phyloP scores from a whole-genome alignment of 2,329 filamentous ascomycete genomes.

The Fusarium hainanense region DNA sequence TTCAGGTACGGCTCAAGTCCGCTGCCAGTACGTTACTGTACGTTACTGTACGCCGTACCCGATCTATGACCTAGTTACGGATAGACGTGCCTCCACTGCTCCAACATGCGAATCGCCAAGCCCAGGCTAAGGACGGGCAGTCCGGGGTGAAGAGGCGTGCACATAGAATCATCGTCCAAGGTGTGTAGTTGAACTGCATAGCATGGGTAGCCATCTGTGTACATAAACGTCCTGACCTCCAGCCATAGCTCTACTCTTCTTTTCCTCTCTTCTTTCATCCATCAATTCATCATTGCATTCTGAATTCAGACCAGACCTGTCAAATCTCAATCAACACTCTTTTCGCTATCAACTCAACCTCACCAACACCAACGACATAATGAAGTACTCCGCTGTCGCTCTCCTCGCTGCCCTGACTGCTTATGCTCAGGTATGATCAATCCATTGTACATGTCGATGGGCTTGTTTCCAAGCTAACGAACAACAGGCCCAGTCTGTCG shows the following conservation, averaged over 20 bases:
- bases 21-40: not conserved
- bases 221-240: slow-evolving; percentile 39
- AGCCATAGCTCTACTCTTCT: not conserved
- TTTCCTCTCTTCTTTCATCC: not conserved
- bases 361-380: slow-evolving; percentile 40
- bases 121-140: slow-evolving; percentile 24
- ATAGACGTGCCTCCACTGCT: slow-evolving; percentile 18
- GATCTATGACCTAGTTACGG: slow-evolving; percentile 34
- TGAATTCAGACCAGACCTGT: slow-evolving; percentile 13
- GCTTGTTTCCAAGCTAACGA: slow-evolving; percentile 1
- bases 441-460: no score
- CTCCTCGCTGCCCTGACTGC: slow-evolving; percentile 49
- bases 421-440: slow-evolving; percentile 32
- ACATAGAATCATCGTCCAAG: slow-evolving; percentile 22
- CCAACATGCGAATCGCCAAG: slow-evolving; percentile 33
- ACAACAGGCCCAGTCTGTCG: slow-evolving; percentile 26
- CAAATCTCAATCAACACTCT: slow-evolving; percentile 14
- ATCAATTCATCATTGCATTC: slow-evolving; percentile 21
- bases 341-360: slow-evolving; percentile 4
- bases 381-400: slow-evolving; percentile 54
- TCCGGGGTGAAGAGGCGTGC: slow-evolving; percentile 33
- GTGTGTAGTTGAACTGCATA: slow-evolving; percentile 25
- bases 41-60: not conserved
- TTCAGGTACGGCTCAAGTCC: slow-evolving; percentile 1
- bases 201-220: slow-evolving; percentile 18